Evolutionary conservation across 2,329 filamentous ascomycete species (phyloP).

Genomic region (Neophaeococcomyces mojaviensis): DNA sequence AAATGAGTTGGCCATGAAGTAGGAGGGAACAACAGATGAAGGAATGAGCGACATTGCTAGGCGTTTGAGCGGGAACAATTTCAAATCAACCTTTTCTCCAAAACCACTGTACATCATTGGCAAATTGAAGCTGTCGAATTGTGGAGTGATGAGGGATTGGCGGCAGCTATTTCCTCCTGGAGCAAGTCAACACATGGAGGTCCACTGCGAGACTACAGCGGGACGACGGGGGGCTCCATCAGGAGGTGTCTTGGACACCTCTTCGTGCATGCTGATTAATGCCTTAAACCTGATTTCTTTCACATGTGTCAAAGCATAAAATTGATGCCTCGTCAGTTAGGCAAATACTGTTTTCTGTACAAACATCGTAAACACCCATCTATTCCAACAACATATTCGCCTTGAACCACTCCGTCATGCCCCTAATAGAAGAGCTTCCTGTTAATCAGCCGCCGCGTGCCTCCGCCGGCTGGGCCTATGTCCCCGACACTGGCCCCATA

Average conservation of each 20-base stretch:
- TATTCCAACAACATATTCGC: no score
- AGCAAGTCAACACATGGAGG: no score
- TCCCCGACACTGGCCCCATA: slow-evolving; percentile 63
- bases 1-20: background rate
- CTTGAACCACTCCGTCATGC: slow-evolving; percentile 35
- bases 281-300: no score
- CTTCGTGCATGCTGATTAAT: no score
- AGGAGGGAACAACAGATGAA: background rate
- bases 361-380: no score
- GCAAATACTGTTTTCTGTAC: no score
- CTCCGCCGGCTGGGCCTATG: slow-evolving; percentile 87
- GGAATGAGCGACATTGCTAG: background rate
- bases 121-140: background rate
- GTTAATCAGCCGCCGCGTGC: slow-evolving; percentile 55
- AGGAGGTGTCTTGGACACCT: no score
- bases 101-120: background rate
- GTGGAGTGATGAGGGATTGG: background rate
- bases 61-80: background rate
- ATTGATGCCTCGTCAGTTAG: no score
- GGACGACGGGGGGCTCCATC: no score
- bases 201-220: no score
- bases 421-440: slow-evolving; percentile 75
- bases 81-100: background rate
- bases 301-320: no score
- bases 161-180: no score